These are phyloP conservation scores for Exsudoporus frostii DNA, from an alignment of 768 basidiomycete genomes.

Conservation along the genomic window DNA sequence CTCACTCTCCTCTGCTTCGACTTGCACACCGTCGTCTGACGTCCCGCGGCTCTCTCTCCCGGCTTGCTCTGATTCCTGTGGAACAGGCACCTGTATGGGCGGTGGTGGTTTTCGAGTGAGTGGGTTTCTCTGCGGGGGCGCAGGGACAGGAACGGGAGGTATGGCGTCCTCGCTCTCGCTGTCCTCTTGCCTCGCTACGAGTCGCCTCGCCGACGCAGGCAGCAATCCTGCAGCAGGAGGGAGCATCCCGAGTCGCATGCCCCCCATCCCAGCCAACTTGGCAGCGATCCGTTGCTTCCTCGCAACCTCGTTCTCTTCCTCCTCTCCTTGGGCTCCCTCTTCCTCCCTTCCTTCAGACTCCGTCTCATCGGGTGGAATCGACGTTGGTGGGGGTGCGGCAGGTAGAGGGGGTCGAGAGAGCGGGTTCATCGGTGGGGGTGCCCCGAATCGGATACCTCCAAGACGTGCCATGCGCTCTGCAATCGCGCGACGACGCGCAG, in stretches of 20 bases:
- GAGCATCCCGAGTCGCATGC: slow-evolving; percentile 56
- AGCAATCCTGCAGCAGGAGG: slow-evolving; percentile 27
- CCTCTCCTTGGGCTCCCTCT: slow-evolving; percentile 18
- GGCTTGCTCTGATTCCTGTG: slow-evolving; percentile 21
- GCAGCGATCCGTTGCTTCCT: slow-evolving; percentile 53
- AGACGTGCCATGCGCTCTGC: slow-evolving; percentile 95
- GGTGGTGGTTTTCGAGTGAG: slow-evolving; percentile 33
- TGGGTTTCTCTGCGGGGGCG: slow-evolving; percentile 30
- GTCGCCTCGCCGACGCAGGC: slow-evolving; percentile 16
- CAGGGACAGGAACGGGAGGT: slow-evolving; percentile 30
- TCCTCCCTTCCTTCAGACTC: slow-evolving; percentile 18
- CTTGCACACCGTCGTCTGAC: slow-evolving; percentile 60
- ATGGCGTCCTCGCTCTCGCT: slow-evolving; percentile 28
- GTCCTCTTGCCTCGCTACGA: slow-evolving; percentile 22
- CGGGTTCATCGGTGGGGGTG: slow-evolving; percentile 46
- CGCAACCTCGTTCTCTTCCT: slow-evolving; percentile 61
- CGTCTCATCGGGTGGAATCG: slow-evolving; percentile 27
- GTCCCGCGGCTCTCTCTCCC: slow-evolving; percentile 43
- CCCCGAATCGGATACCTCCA: slow-evolving; percentile 81
- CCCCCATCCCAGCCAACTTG: slow-evolving; percentile 53
- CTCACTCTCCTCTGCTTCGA: slow-evolving; percentile 72
- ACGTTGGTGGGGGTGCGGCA: slow-evolving; percentile 35
- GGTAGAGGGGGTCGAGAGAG: slow-evolving; percentile 37
- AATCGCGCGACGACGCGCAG: slow-evolving; percentile 63
- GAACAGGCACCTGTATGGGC: slow-evolving; percentile 6